A percentile compares a stretch with the other conserved stretches of the same genome.
These are phyloP conservation scores for Microascus cirrosus DNA, from an alignment of 2,329 filamentous ascomycete genomes.

Conservation along the genomic window DNA sequence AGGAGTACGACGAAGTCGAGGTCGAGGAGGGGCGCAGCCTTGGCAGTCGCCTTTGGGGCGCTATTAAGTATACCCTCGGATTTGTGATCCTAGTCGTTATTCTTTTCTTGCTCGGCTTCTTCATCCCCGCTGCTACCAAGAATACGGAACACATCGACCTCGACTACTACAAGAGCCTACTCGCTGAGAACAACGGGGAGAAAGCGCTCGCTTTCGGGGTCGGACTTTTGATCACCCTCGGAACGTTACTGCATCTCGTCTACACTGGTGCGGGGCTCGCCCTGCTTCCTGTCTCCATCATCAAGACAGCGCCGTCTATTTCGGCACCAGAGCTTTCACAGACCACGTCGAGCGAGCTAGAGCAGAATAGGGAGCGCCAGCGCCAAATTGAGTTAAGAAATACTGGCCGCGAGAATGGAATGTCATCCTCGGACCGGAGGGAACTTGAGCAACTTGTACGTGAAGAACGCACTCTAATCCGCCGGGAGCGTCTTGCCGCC, in stretches of 20 bases:
- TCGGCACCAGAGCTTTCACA: constrained; percentile 71
- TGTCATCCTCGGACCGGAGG: constrained; percentile 76
- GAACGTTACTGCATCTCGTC: constrained; percentile 73
- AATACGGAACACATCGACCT: constrained; percentile 62
- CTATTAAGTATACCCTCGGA: constrained; percentile 79
- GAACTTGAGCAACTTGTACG: constrained; percentile 80
- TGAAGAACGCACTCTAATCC: constrained; percentile 84
- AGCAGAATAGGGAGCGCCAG: constrained; percentile 83
- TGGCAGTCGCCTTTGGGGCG: constrained; percentile 64
- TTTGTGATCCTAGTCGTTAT: constrained; percentile 73
- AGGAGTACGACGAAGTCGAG: constrained; percentile 85
- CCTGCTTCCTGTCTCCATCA: constrained; percentile 77
- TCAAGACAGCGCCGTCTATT: constrained; percentile 81
- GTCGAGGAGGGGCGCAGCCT: constrained; percentile 66
- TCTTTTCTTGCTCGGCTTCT: constrained; percentile 87
- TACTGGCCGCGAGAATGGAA: constrained; percentile 58
- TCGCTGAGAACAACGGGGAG: constrained; percentile 82
- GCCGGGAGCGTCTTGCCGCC: constrained; percentile 76
- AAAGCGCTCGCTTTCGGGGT: constrained; percentile 83
- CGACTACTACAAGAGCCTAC: constrained; percentile 80
- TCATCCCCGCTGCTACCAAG: constrained; percentile 68
- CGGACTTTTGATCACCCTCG: constrained; percentile 78
- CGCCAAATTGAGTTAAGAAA: constrained; percentile 82
- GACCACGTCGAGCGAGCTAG: constrained; percentile 68
- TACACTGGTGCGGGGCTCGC: constrained; percentile 88